These are phyloP conservation scores for Diaporthe sp. DNA, from an alignment of 2,329 filamentous ascomycete species.

Conservation along the genomic window DNA sequence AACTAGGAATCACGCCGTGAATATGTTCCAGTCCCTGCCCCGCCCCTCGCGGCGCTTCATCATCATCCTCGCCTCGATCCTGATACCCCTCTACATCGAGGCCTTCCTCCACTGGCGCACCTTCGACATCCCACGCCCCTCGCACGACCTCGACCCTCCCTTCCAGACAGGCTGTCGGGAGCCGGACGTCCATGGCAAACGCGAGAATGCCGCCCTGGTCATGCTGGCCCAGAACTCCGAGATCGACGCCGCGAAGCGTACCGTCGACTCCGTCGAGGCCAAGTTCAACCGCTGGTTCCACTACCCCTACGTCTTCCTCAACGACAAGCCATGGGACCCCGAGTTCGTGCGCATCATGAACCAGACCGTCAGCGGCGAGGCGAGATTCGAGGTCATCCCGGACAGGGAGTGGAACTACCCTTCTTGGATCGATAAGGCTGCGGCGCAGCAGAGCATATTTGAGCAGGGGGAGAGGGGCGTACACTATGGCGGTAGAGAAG, in stretches of 20 bases:
- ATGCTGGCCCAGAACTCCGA: conserved; percentile 63
- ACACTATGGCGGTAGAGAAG: conserved; percentile 56
- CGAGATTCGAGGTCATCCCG: conserved; percentile 59
- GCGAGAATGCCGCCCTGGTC: conserved; percentile 61
- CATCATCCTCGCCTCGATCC: conserved; percentile 50
- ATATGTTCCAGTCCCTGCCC: conserved; percentile 50
- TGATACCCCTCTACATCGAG: conserved; percentile 52
- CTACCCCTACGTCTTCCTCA: conserved; percentile 63
- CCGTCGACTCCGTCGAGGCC: conserved; percentile 57
- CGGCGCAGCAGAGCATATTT: conserved; percentile 44
- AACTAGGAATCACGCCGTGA: conserved; percentile 50
- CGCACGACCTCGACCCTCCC: conserved; percentile 55
- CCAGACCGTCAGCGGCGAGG: conserved; percentile 53
- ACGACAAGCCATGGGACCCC: conserved; percentile 58
- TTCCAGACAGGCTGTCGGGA: conserved; percentile 58
- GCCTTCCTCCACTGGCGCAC: conserved; percentile 52
- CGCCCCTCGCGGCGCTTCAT: conserved; percentile 40
- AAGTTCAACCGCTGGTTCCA: conserved; percentile 63
- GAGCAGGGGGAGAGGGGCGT: conserved; percentile 50
- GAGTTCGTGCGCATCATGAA: conserved; percentile 56
- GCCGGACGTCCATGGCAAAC: conserved; percentile 49
- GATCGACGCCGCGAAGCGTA: conserved; percentile 55
- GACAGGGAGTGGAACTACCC: conserved; percentile 58
- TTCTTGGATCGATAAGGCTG: conserved; percentile 46
- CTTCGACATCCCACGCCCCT: conserved; percentile 53